These are phyloP conservation scores for Penicillium sp. DNA, from an alignment of 2,329 filamentous ascomycete species.

Conservation along the genomic window DNA sequence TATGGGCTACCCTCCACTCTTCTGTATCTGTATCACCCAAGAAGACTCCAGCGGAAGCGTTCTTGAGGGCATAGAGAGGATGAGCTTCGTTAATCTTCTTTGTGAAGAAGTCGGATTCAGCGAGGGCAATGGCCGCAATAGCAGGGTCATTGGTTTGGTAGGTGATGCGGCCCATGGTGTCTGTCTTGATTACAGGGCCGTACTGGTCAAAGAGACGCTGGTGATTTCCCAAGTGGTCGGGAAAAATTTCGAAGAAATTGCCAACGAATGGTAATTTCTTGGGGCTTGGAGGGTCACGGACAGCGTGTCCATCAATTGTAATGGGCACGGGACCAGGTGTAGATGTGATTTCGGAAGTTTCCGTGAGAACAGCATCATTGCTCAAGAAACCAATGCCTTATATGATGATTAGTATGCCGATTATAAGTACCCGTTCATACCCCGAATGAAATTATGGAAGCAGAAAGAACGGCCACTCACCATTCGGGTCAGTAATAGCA, in stretches of 20 bases:
- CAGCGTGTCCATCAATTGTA: conserved; percentile 1
- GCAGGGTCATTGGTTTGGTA: conserved; percentile 38
- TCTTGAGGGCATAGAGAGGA: conserved; percentile 27
- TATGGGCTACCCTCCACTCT: conserved; percentile 49
- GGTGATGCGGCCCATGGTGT: conserved; percentile 42
- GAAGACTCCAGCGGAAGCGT: conserved; percentile 25
- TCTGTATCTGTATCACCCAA: conserved; percentile 30
- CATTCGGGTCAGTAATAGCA: background rate
- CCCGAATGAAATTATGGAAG: no score
- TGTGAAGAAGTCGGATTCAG: conserved; percentile 52
- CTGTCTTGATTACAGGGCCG: conserved; percentile 51
- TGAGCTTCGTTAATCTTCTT: conserved; percentile 45
- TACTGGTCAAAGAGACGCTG: conserved; percentile 53
- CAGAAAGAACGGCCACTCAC: background rate
- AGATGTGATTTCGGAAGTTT: background rate
- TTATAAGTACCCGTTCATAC: no score
- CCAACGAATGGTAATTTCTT: conserved; percentile 41
- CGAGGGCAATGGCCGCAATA: conserved; percentile 49
- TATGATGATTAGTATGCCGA: background rate
- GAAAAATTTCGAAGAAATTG: conserved; percentile 54
- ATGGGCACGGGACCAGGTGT: background rate
- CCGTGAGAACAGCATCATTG: background rate
- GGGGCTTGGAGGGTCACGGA: conserved; percentile 22
- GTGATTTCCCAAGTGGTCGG: conserved; percentile 57
- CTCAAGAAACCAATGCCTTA: background rate